Base-by-base conservation (phyloP, 2,329 filamentous ascomycete species). In the Myriosclerotinia scirpicola region DNA sequence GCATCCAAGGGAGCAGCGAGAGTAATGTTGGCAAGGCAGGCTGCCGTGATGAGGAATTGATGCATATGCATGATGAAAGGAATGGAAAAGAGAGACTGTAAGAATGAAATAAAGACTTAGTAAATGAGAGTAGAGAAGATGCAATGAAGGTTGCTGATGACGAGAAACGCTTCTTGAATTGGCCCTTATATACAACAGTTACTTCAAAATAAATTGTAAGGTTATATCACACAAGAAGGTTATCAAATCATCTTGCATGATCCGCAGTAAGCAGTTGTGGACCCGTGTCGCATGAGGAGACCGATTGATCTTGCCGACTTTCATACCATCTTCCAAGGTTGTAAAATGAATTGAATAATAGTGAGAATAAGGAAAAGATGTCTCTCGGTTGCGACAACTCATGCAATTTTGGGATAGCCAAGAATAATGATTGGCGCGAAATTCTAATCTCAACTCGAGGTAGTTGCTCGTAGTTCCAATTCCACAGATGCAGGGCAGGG, bases 11-110 rank as follows among this genome's bases (percentile, higher is more conserved):
- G 64, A 42, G 26, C 17, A 4, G 64, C 46, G 5, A 65, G 34
- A 36, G 36, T 15, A 30, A 17, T n/a, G 36, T 11, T 52, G 22
- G 55, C 50, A 11, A 65, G 36, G 14, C 36, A 26, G 2, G 14
- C 36, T 52, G 54, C 54, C 34, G 54, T 36, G 48, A 65, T 8
- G 22, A 60, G 3, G 3, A 38, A 61, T n/a, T 54, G 36, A 26
- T 60, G 55, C 22, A 65, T 52, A 61, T 65, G 9, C 64, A 65
- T 65, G 36, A 22, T 53, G 54, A n/a, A 30, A 54, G 3, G 34
- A 17, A 52, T n/a, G 12, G 17, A 14, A 65, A 50, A 2, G n/a
- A 59, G 22, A 52, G 54, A 40, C 20, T 48, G 38, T 9, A 9
- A 42, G 34, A 52, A 6, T 20, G 11, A 14, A 46, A 34, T 14